Base-by-base conservation (phyloP, 2,329 filamentous ascomycete species). In the Fusarium graminum region DNA sequence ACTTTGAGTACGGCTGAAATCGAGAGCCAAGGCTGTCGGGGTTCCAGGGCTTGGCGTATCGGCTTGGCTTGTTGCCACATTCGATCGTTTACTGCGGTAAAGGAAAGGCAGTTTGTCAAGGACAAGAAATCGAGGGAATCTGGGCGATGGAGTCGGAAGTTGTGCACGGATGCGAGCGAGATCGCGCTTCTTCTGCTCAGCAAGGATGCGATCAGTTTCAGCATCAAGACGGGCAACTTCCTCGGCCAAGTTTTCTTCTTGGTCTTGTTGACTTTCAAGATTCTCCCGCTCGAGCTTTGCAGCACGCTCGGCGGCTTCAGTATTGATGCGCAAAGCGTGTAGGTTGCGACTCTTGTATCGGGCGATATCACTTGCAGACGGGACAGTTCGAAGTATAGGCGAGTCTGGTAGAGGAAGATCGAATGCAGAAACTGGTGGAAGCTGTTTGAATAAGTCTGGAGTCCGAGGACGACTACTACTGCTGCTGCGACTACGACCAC, bases 151-250 rank as follows among this genome's bases (percentile, higher is more conserved):
- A 11, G 75, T 79, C 32, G 76, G 76, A 36, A 83, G 75, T 65
- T 83, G 78, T 36, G 79, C 74, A 63, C 81, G 79, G 22, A 83
- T 77, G 52, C 81, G 79, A 46, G 79, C 78, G 22, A 83, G 76
- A 64, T 85, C 81, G 52, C 80, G 80, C 68, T 79, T 81, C 74
- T 82, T 83, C 71, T 84, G 82, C 65, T 85, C 82, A 25, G 80
- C 80, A 42, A 83, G 74, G 42, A 82, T 80, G 59, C 82, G 80
- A 67, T 84, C 79, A 32, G 79, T 82, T 67, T 85, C 83, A 36
- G 77, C 79, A 59, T 84, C 80, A 52, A 80, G 76, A 54, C 78
- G 81, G 54, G 80, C 80, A 44, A 79, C 75, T 63, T 80, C 79
- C 64, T 78, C 74, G 16, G 75, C 77, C 71, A 75, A 76, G 45